Evolutionary conservation across 2,329 filamentous ascomycete genomes (phyloP), one percentile per base, ranked within the genome.

Genomic region (Penicillium sp.): DNA sequence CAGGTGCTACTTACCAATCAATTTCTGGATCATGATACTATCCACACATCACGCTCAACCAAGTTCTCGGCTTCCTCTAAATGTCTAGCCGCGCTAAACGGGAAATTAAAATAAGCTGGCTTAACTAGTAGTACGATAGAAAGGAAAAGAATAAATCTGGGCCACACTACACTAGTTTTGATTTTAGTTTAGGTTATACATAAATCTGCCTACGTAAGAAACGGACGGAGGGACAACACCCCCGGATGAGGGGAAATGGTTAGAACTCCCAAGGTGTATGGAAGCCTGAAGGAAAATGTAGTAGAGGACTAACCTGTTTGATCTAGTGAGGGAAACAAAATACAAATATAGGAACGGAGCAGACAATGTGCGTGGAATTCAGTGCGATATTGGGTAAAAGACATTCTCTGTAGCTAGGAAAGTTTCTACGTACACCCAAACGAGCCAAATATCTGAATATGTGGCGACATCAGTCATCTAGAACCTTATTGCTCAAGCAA

Each of bases 361-460:
- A 38, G 16, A 6, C 1, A 40, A n/a, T 40, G 12, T 24, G 24
- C 30, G 18, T 56, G 54, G 54, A 51, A 56, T 28, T 43, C 28
- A 56, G 54, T 56, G 47, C 46, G 14, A 28, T 49, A 55, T 58
- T 55, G 11, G 50, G 56, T 48, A 51, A 56, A 46, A 50, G 33
- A 38, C 33, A 38, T 33, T 33, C n/a, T n/a, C n/a, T n/a, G n/a
- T 8, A 28, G 5, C 26, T 28, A 28, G 26, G 26, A 28, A 28
- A 28, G 26, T 28, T 28, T 28, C 5, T 28, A 5, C 16, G 14
- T n/a, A n/a, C n/a, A n/a, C n/a, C n/a, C n/a, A n/a, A n/a, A n/a
- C n/a, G n/a, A n/a, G n/a, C n/a, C n/a, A n/a, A n/a, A n/a, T 35
- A 9, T 16, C 30, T 16, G 30, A 14, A 5, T 35, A 35, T 35